Base-by-base conservation (phyloP, 2,329 filamentous ascomycete species). In the Neurospora sp. region DNA sequence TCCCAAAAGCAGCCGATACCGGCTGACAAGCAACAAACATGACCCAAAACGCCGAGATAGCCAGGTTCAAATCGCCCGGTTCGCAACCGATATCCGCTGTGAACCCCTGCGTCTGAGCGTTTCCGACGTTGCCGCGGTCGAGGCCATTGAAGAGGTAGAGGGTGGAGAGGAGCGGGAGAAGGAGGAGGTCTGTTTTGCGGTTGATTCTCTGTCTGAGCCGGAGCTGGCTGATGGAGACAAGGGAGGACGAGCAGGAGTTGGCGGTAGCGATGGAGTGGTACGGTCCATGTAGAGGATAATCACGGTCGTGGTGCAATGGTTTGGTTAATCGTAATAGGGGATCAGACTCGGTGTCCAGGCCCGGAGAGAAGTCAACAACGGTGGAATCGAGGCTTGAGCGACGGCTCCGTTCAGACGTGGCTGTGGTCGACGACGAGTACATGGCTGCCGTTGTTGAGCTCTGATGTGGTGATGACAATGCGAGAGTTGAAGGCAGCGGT, bases 11-110 rank as follows among this genome's bases (percentile, higher is more conserved):
- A 0, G 86, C 85, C 3, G 85, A 86, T 0, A 85, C 77, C 0
- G 86, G 86, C 73, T 88, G 86, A 13, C 88, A 79, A 0, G 83
- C 73, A n/a, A 89, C 86, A 73, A 88, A 89, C 70, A 85, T 85
- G 73, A 83, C 81, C 75, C 86, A 89, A 80, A 88, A 88, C 68
- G 84, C 81, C 28, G 85, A 84, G 10, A 88, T 83, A 2, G 86
- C 84, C 4, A 82, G 81, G 73, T 88, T 88, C 69, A 89, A 76
- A 73, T 87, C 86, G 43, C 79, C 78, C n/a, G 81, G 80, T 3
- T 78, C 77, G 1, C 86, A 79, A 0, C 85, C 86, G 36, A 86
- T 83, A 73, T 88, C 85, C 52, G 78, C 76, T 0, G 86, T 88
- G 76, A 88, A 89, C 9, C 78, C 75, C 75, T 80, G 74, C 4